phyloP scores from a whole-genome alignment of 139 green algal genomes.

The Axilococcus clingmanii region DNA sequence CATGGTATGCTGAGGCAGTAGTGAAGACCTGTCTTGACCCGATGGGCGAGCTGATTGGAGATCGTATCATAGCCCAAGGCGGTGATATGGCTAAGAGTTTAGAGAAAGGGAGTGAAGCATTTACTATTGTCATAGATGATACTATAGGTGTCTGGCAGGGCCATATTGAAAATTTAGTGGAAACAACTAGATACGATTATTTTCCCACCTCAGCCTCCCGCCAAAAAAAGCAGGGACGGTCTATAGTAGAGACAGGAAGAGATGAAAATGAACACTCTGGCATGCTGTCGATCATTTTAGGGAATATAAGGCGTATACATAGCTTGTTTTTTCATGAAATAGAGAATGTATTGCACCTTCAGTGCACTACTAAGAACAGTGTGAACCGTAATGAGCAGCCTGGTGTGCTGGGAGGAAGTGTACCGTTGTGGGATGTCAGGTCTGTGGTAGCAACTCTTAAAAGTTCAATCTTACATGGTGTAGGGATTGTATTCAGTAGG shows the following conservation, averaged over 20 bases:
- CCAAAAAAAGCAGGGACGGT: constrained; percentile 1
- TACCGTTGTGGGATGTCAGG: too few relatives aligned
- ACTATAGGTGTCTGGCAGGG: constrained; percentile 73
- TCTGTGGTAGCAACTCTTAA: constrained; percentile 28
- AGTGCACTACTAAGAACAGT: not conserved
- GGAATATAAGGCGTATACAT: constrained; percentile 49
- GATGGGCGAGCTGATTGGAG: constrained; percentile 42
- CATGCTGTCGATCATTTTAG: constrained; percentile 36
- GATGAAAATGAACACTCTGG: constrained; percentile 15
- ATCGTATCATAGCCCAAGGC: constrained; percentile 50
- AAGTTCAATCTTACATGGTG: constrained; percentile 31
- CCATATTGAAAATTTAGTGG: constrained; percentile 73
- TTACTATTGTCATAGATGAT: constrained; percentile 86
- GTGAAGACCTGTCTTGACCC: constrained; percentile 81
- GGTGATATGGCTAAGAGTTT: constrained; percentile 16
- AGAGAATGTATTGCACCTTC: not conserved
- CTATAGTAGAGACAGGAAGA: constrained; percentile 38
- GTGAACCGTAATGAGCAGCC: not conserved
- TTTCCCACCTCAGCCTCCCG: constrained; percentile 61
- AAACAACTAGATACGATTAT: constrained; percentile 80
- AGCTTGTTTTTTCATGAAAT: constrained; percentile 23
- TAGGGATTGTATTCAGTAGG: constrained; percentile 47
- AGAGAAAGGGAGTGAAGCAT: constrained; percentile 8
- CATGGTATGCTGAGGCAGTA: constrained; percentile 29
- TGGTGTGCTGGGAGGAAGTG: too few relatives aligned